phyloP scores from a whole-genome alignment of 306 rosid genomes.

The Cicer chorassanicum region DNA sequence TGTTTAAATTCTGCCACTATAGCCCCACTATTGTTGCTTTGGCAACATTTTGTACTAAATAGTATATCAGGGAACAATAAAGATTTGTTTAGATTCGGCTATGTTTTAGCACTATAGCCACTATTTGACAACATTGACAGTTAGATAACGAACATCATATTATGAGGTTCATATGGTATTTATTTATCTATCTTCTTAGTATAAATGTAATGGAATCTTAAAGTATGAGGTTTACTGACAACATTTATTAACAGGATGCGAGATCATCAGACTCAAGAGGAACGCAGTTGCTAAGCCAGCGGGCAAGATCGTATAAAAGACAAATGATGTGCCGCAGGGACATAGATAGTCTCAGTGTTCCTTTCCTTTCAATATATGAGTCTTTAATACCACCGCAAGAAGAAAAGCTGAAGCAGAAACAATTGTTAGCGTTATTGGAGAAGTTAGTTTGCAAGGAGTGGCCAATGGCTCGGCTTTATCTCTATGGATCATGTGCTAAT shows the following conservation, averaged over 20 bases:
- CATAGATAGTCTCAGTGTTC: constrained; percentile 64
- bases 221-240: constrained; percentile 42
- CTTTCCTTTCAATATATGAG: constrained; percentile 69
- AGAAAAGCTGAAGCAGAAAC: constrained; percentile 84
- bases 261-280: constrained; percentile 82
- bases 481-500: constrained; percentile 96
- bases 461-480: constrained; percentile 78
- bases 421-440: constrained; percentile 68
- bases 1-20: no score
- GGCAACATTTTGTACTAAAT: no score
- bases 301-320: constrained; percentile 65
- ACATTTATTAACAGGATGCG: constrained; percentile 66
- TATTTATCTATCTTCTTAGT: constrained; percentile 25
- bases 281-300: constrained; percentile 63
- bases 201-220: constrained; percentile 29
- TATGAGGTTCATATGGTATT: constrained; percentile 11
- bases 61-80: no score
- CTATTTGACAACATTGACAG: neutral
- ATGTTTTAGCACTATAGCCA: no score
- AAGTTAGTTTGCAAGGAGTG: constrained; percentile 72
- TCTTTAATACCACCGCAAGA: constrained; percentile 85
- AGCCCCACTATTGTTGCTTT: no score
- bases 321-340: constrained; percentile 71
- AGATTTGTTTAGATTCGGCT: no score
- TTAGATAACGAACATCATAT: neutral